These are phyloP conservation scores for Arthrobotrys megalospora DNA, from an alignment of 2,329 filamentous ascomycete species.

Conservation along the genomic window DNA sequence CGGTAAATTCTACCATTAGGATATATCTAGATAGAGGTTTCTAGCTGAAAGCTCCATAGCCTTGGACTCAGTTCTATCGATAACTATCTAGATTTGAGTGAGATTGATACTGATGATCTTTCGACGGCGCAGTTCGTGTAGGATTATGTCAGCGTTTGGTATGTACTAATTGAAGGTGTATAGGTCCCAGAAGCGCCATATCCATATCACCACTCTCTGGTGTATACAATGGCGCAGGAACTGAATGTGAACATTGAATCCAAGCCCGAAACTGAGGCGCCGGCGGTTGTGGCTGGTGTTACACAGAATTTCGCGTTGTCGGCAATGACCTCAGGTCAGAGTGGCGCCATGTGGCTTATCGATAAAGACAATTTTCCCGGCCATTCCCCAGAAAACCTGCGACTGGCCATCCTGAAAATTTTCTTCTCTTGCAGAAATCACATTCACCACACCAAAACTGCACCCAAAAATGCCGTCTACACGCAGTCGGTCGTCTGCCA, in stretches of 20 bases:
- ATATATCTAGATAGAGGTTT: too few species aligned
- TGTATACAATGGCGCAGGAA: too few species aligned
- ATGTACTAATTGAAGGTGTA: too few species aligned
- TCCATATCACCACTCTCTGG: too few species aligned
- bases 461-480: conserved; percentile 50
- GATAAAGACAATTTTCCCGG: conserved; percentile 51
- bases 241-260: too few species aligned
- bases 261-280: not conserved
- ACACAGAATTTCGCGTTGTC: conserved; percentile 18
- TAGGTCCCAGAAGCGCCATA: too few species aligned
- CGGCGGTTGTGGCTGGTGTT: conserved; percentile 19
- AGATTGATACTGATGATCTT: too few species aligned
- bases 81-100: too few species aligned
- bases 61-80: too few species aligned
- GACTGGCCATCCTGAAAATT: conserved; percentile 22
- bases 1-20: not conserved
- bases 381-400: not conserved
- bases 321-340: conserved; percentile 42
- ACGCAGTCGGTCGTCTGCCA: conserved; percentile 50
- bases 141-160: too few species aligned
- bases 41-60: too few species aligned
- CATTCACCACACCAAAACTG: conserved; percentile 22
- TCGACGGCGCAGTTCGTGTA: too few species aligned
- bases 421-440: conserved; percentile 8
- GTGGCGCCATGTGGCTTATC: conserved; percentile 58